A percentile compares a stretch with the other conserved stretches of the same genome.
These are phyloP conservation scores for Fusarium oxysporum DNA, from an alignment of 2,329 filamentous ascomycete genomes.

Conservation along the genomic window DNA sequence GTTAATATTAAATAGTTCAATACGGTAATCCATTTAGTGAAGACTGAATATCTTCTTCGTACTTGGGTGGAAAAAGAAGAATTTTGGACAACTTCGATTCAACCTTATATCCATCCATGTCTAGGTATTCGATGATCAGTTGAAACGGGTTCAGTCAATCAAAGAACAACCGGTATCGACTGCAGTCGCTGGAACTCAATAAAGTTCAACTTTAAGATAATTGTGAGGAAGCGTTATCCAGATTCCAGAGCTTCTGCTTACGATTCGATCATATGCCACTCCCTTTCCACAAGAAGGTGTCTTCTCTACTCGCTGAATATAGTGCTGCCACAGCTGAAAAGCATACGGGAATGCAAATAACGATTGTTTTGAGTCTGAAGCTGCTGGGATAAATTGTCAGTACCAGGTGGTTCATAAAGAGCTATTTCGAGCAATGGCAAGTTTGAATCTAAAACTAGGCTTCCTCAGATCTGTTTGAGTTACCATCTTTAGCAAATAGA, in stretches of 20 bases:
- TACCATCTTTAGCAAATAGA: accelerated
- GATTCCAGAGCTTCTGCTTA: neutral
- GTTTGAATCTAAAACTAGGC: neutral
- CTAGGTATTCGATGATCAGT: neutral
- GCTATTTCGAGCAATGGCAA: neutral
- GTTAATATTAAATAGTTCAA: neutral
- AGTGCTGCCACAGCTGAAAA: neutral
- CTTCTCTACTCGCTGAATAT: accelerated
- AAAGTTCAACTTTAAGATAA: neutral
- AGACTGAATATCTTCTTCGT: neutral
- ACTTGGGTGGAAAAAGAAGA: no score
- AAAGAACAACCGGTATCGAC: neutral
- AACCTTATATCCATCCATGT: neutral
- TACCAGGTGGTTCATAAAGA: no score
- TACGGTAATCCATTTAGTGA: accelerated
- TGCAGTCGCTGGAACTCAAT: neutral
- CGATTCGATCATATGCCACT: no score
- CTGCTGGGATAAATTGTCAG: no score
- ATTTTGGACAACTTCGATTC: neutral
- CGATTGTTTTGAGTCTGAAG: neutral
- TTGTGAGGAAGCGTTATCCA: neutral
- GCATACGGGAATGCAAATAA: neutral
- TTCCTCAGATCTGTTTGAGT: neutral
- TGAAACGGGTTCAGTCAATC: neutral
- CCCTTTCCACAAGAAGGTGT: neutral